Percentiles rank a stretch among this genome's conserved stretches.
Conservation (phyloP, 352 stramenopile species). For the Thraustotheca clavata region DNA sequence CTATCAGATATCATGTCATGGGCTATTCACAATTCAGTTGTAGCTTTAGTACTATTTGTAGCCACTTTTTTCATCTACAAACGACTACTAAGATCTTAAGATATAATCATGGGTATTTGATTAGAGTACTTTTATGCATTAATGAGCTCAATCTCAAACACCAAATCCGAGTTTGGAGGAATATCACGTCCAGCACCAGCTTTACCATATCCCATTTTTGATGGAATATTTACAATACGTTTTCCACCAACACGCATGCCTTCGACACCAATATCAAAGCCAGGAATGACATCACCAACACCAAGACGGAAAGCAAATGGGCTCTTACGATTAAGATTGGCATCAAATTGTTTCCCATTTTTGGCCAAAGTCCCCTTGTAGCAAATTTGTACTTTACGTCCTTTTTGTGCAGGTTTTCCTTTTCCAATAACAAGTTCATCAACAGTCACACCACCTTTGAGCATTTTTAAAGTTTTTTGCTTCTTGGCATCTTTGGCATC, state of each 20-base stretch:
- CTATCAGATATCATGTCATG: background rate
- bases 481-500: constrained; percentile 69
- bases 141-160: constrained; percentile 92
- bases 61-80: background rate
- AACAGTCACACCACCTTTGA: constrained; percentile 75
- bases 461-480: constrained; percentile 41
- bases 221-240: constrained; percentile 89
- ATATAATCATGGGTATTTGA: too few species aligned
- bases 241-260: constrained; percentile 84
- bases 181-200: constrained; percentile 72
- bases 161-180: constrained; percentile 87
- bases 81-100: background rate
- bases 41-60: background rate
- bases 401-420: constrained; percentile 41
- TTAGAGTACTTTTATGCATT: constrained; percentile 12
- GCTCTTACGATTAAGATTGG: constrained; percentile 69
- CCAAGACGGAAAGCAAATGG: constrained; percentile 80
- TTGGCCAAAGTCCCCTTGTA: constrained; percentile 62
- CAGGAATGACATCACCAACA: constrained; percentile 90
- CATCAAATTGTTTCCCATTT: constrained; percentile 83
- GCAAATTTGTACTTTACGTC: constrained; percentile 71
- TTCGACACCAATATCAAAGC: constrained; percentile 93
- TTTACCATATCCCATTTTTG: constrained; percentile 91
- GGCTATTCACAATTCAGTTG: background rate
- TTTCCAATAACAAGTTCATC: constrained; percentile 68